Evolutionary conservation across 805 yeast genomes (phyloP).

Genomic region (Candida chauliodis): DNA sequence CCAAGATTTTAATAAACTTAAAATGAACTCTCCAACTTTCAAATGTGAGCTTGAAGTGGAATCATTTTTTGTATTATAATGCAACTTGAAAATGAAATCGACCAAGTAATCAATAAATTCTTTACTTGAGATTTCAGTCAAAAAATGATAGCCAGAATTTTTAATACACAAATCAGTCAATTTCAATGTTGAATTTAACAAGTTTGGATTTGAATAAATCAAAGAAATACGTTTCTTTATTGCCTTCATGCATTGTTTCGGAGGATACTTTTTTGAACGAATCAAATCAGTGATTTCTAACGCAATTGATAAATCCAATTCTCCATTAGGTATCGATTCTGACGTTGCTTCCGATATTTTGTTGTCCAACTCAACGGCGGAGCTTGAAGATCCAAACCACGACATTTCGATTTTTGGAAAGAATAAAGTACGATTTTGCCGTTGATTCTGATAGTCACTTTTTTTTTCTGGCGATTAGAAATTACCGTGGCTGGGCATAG

Average conservation of each 20-base stretch:
- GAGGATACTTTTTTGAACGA: slow-evolving; percentile 71
- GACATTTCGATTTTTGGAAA: slow-evolving; percentile 36
- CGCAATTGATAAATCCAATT: slow-evolving; percentile 66
- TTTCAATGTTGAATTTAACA: slow-evolving; percentile 69
- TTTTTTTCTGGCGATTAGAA: too few species aligned
- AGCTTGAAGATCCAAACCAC: slow-evolving; percentile 44
- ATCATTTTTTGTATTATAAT: slow-evolving; percentile 31
- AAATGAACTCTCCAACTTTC: slow-evolving; percentile 54
- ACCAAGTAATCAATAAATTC: slow-evolving; percentile 83
- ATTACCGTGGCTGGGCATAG: too few species aligned
- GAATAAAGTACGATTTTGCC: slow-evolving; percentile 3
- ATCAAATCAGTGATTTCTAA: slow-evolving; percentile 86
- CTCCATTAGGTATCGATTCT: slow-evolving; percentile 90
- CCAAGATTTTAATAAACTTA: slow-evolving; percentile 74
- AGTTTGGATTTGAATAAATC: slow-evolving; percentile 69
- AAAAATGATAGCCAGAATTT: slow-evolving; percentile 86
- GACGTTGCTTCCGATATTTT: slow-evolving; percentile 77
- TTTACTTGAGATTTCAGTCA: slow-evolving; percentile 71
- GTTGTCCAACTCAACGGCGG: slow-evolving; percentile 47
- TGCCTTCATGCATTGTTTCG: slow-evolving; percentile 83
- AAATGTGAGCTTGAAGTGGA: slow-evolving; percentile 11
- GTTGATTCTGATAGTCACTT: not conserved
- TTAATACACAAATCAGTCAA: slow-evolving; percentile 84
- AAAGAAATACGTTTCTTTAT: slow-evolving; percentile 67
- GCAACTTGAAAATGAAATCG: slow-evolving; percentile 36